phyloP scores from a whole-genome alignment of 1,139 yeast species.

The Suzukiozyma palmioleophila region DNA sequence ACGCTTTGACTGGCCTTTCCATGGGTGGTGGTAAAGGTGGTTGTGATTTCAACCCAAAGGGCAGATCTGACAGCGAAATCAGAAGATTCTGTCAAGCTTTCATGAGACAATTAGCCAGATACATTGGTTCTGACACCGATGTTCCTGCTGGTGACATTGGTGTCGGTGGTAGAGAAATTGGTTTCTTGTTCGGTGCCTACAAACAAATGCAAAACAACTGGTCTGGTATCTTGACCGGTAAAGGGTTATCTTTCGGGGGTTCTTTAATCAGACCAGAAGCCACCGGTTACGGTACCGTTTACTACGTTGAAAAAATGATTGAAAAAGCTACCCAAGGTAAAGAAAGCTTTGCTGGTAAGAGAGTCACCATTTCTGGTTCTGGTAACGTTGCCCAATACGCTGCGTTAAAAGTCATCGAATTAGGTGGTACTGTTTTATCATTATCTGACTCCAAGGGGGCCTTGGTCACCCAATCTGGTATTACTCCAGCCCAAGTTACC shows the following conservation, averaged over 20 bases:
- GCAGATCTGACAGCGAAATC: constrained; percentile 86
- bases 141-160: constrained; percentile 98
- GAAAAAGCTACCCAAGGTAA: constrained; percentile 86
- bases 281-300: constrained; percentile 95
- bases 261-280: constrained; percentile 99
- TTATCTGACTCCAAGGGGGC: constrained; percentile 94
- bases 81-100: constrained; percentile 95
- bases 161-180: constrained; percentile 90
- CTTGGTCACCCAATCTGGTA: constrained; percentile 71
- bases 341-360: constrained; percentile 87
- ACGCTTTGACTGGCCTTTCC: constrained; percentile 93
- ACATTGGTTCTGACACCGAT: constrained; percentile 96
- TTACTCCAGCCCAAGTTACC: constrained; percentile 74
- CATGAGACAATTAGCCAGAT: constrained; percentile 93
- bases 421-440: constrained; percentile 93
- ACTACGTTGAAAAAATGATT: constrained; percentile 97
- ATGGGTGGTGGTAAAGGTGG: constrained; percentile 99
- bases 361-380: constrained; percentile 94
- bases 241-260: constrained; percentile 98
- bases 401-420: constrained; percentile 93
- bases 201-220: constrained; percentile 86
- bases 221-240: constrained; percentile 98
- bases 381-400: constrained; percentile 99
- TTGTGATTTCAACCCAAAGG: constrained; percentile 96
- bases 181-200: constrained; percentile 96